A percentile compares a stretch with the other conserved stretches of the same genome.
Conservation (phyloP, 2,329 filamentous ascomycete species). For the Diplodia intermedia region DNA sequence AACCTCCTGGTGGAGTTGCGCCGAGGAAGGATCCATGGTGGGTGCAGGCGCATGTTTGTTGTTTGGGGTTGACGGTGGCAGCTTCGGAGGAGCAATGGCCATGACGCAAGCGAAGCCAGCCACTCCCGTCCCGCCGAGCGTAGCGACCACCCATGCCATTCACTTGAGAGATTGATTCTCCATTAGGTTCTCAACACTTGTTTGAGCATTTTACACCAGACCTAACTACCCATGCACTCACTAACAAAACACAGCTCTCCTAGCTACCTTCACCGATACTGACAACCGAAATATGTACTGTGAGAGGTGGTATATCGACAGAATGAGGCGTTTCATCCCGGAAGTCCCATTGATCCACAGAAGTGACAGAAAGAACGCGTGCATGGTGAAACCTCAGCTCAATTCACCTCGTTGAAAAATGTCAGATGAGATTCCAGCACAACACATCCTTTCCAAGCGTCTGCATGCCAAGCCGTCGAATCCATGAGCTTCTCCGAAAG, state of each 20-base stretch:
- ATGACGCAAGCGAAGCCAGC: conserved; percentile 30
- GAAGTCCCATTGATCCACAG: not conserved
- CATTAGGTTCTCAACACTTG: not conserved
- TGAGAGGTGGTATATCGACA: conserved; percentile 12
- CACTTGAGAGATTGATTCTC: not conserved
- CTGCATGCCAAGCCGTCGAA: not conserved
- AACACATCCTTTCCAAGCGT: not conserved
- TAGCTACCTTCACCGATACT: not conserved
- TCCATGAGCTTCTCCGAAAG: not conserved
- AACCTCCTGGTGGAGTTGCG: conserved; percentile 54
- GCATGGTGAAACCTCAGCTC: not conserved
- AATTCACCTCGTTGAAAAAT: not conserved
- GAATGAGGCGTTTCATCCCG: not conserved
- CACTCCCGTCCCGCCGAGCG: conserved; percentile 3
- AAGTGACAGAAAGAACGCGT: not conserved
- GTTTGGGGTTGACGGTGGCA: conserved; percentile 3
- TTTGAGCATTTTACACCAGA: not conserved
- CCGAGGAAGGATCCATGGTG: conserved; percentile 25
- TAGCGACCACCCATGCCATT: not conserved
- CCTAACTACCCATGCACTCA: not conserved
- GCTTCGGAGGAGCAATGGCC: conserved; percentile 16
- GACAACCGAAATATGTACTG: conserved; percentile 19
- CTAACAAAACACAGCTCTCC: not conserved
- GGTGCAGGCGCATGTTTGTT: conserved; percentile 3
- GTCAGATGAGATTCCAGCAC: not conserved